Evolutionary conservation across 306 rosid genomes (phyloP).

Genomic region (cucumber (Cucumis sativus)): DNA sequence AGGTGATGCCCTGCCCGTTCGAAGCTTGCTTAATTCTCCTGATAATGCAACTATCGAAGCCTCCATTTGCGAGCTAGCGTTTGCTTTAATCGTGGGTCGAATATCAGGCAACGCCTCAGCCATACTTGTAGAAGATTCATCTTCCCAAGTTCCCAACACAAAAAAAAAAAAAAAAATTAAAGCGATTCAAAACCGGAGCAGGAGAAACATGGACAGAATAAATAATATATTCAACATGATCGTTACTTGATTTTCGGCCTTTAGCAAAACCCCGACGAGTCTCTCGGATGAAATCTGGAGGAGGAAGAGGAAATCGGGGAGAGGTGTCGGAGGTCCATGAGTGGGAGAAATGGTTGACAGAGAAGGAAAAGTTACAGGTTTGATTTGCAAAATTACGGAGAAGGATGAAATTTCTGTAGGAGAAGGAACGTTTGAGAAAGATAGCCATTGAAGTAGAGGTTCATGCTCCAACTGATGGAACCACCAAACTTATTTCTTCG

Average conservation of each 20-base stretch:
- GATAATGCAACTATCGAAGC: constrained; percentile 60
- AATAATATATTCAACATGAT: not conserved
- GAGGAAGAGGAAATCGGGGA: constrained; percentile 21
- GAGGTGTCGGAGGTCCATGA: constrained; percentile 6
- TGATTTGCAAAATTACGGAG: constrained; percentile 25
- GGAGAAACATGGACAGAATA: not conserved
- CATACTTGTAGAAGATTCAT: constrained; percentile 40
- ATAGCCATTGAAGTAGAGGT: constrained; percentile 31
- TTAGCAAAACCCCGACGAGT: constrained; percentile 78
- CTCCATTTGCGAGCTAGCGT: constrained; percentile 69
- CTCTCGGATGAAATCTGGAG: constrained; percentile 26
- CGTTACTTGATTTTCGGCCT: constrained; percentile 65
- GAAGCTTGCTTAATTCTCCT: constrained; percentile 53
- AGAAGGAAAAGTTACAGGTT: constrained; percentile 10
- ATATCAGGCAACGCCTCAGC: constrained; percentile 42
- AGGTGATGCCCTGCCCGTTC: constrained; percentile 92
- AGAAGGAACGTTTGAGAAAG: constrained; percentile 39
- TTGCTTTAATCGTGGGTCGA: constrained; percentile 63
- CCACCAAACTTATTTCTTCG: not conserved
- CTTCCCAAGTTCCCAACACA: constrained; percentile 48
- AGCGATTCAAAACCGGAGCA: not conserved
- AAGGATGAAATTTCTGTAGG: constrained; percentile 30
- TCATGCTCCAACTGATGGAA: not conserved
- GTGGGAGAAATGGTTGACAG: constrained; percentile 8
- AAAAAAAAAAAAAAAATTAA: not conserved